A percentile compares a stretch with the other conserved stretches of the same genome.
phyloP scores from a whole-genome alignment of 1,284 basidiomycete species.

The Bondarzewia mesenterica region DNA sequence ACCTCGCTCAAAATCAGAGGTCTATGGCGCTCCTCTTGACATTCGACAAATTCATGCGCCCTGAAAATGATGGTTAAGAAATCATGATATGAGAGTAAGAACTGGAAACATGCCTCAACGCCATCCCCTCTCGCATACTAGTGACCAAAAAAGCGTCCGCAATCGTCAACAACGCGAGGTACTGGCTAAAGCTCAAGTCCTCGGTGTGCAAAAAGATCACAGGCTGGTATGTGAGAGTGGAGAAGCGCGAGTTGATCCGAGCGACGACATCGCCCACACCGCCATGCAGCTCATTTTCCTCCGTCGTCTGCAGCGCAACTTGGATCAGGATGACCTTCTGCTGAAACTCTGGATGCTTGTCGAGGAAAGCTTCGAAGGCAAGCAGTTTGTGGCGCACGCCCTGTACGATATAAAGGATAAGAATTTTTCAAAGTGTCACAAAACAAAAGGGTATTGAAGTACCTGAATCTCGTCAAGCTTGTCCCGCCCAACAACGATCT shows the following conservation, averaged over 20 bases:
- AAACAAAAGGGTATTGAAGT: conserved; percentile 5
- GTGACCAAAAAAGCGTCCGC: conserved; percentile 87
- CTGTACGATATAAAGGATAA: conserved; percentile 17
- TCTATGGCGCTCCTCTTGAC: conserved; percentile 60
- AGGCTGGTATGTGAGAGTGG: conserved; percentile 80
- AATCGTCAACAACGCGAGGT: conserved; percentile 73
- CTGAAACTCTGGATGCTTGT: conserved; percentile 70
- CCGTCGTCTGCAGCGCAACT: conserved; percentile 78
- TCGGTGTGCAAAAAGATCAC: conserved; percentile 84
- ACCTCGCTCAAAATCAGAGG: conserved; percentile 76
- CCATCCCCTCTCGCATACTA: conserved; percentile 84
- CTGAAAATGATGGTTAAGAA: not conserved
- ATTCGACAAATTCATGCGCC: conserved; percentile 81
- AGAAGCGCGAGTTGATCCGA: conserved; percentile 77
- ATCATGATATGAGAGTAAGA: not conserved
- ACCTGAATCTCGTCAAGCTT: conserved; percentile 79
- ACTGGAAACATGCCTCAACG: conserved; percentile 35
- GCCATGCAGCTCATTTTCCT: conserved; percentile 68
- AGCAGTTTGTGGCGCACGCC: conserved; percentile 79
- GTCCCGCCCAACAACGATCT: conserved; percentile 81
- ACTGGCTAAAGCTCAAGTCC: conserved; percentile 82
- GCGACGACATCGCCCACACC: conserved; percentile 73
- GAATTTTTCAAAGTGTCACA: not conserved
- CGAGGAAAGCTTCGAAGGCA: conserved; percentile 80
- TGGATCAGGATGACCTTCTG: conserved; percentile 82